Evolutionary conservation across 139 green algal genomes (phyloP), one percentile per base, ranked within the genome.

Genomic region (Micractinium sp.): DNA sequence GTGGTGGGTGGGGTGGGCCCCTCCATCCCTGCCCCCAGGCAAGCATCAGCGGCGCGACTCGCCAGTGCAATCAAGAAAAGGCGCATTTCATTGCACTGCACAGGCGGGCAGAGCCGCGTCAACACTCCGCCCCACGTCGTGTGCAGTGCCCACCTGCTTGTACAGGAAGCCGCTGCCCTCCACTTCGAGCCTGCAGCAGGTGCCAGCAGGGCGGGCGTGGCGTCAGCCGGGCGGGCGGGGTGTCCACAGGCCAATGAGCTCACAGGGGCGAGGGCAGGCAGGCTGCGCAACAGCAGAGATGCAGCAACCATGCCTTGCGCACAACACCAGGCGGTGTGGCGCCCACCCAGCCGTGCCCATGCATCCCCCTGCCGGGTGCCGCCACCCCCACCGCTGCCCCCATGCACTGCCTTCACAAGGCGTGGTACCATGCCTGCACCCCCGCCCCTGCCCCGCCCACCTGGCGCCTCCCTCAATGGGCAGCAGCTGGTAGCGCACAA

Each of bases 141-240:
- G 53, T 23, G 13, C 20, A 23, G 0, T 15, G 63, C 63, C 9
- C 76, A 89, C 86, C 36, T 89, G 86, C 87, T 94, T 94, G 91
- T 97, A 98, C 38, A 98, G 92, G 81, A 98, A 98, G 3, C 96
- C 96, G 27, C 53, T 92, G 31, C 96, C 96, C 53, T 94, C 81
- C 35, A 98, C 92, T 90, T 96, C 93, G 53, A 94, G 69, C 53
- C 81, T 84, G 74, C 66, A 25, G 88, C 76, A 33, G n/a, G 29
- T 22, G 31, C 13, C n/a, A 39, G 36, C 14, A 22, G 14, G 73
- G 29, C 73, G 73, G 73, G 3, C 0, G 9, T 25, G 73, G 5
- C 14, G 2, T 78, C 13, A 39, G 3, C n/a, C 31, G 12, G 25
- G 63, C 63, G n/a, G 22, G 18, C 16, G 31, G 9, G 1, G 41